Evolutionary conservation across 768 basidiomycete genomes (phyloP).

Genomic region (Tricholoma matsutake): DNA sequence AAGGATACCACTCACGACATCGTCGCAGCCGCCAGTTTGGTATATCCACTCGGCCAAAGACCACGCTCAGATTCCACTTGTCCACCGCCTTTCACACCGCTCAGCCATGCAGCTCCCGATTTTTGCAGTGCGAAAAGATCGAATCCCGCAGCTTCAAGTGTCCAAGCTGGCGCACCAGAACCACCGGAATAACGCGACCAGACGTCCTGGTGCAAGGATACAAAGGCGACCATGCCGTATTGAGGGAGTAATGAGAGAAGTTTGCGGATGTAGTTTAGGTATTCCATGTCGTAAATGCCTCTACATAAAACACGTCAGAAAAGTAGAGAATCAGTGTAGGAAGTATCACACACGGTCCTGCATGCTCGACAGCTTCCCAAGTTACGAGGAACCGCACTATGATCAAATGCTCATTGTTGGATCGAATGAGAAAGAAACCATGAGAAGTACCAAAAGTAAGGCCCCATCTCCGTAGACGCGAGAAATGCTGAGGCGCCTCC

Average conservation of each 20-base stretch:
- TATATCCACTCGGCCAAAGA: constrained; percentile 91
- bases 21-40: constrained; percentile 88
- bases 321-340: neutral
- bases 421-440: neutral
- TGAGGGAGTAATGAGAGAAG: constrained; percentile 68
- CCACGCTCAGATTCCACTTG: constrained; percentile 77
- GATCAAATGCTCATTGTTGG: constrained; percentile 1
- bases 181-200: constrained; percentile 96
- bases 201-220: constrained; percentile 90
- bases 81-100: constrained; percentile 74
- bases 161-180: constrained; percentile 97
- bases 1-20: constrained; percentile 64
- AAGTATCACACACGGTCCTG: constrained; percentile 68
- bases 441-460: constrained; percentile 69
- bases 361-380: constrained; percentile 97
- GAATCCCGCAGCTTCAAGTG: constrained; percentile 81
- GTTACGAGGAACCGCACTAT: constrained; percentile 89
- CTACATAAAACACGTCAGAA: constrained; percentile 34
- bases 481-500: constrained; percentile 83
- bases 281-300: constrained; percentile 80
- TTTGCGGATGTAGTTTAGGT: constrained; percentile 72
- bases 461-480: constrained; percentile 82
- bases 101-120: constrained; percentile 83
- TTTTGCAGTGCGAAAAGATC: constrained; percentile 78
- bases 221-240: constrained; percentile 71